These are phyloP conservation scores for Choricystis sp. DNA, from an alignment of 139 green algal species.

Conservation along the genomic window DNA sequence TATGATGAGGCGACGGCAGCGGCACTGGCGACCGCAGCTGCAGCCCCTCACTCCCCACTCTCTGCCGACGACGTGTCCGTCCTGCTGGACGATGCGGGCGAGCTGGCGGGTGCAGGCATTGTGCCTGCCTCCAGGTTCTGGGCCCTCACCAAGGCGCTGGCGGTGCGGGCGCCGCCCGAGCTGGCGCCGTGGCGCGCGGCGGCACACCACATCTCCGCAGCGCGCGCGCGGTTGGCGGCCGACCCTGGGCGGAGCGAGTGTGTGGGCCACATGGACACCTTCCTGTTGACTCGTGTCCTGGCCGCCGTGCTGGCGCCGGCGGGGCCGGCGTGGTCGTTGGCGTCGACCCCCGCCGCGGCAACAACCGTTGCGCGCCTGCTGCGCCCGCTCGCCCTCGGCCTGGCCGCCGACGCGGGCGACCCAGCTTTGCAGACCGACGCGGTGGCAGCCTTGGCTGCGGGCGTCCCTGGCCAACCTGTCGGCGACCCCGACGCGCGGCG, in stretches of 20 bases:
- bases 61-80: neutral
- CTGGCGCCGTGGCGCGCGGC: too few relatives aligned
- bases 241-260: too few relatives aligned
- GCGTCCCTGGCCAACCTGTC: neutral
- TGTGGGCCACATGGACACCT: slow-evolving; percentile 5
- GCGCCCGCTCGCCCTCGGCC: slow-evolving; percentile 17
- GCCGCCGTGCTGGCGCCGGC: slow-evolving; percentile 3
- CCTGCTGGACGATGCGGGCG: neutral
- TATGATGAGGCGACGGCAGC: slow-evolving; percentile 33
- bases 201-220: too few relatives aligned
- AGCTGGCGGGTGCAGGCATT: neutral
- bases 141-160: slow-evolving; percentile 3
- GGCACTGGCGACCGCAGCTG: slow-evolving; percentile 13
- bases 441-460: neutral
- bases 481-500: slow-evolving; percentile 27
- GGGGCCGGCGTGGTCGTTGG: neutral
- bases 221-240: too few relatives aligned
- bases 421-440: neutral
- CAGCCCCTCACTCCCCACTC: neutral
- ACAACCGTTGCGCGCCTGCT: slow-evolving; percentile 7
- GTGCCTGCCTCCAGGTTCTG: slow-evolving; percentile 6
- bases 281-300: neutral
- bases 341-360: too few relatives aligned
- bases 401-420: slow-evolving; percentile 12
- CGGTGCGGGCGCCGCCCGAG: neutral